phyloP scores from a whole-genome alignment of 108 stramenopile species.

The Cyclostephanos invisitatus region DNA sequence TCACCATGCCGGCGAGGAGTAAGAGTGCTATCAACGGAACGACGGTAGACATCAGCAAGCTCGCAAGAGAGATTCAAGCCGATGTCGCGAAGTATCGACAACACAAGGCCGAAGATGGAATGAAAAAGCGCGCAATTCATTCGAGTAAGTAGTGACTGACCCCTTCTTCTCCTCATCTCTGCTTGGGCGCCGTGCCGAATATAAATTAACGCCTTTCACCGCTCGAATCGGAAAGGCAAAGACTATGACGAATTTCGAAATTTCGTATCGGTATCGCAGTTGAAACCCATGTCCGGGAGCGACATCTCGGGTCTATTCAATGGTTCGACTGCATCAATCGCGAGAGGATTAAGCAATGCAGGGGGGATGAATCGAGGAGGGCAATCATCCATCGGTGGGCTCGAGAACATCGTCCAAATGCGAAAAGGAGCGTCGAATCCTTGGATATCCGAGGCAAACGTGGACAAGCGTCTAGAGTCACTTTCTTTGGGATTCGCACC shows the following conservation, averaged over 20 bases:
- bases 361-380: constrained; percentile 3
- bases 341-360: constrained; percentile 2
- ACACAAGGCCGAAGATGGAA: constrained; percentile 36
- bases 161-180: not conserved
- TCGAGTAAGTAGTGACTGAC: constrained; percentile 12
- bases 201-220: not conserved
- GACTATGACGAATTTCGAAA: constrained; percentile 46
- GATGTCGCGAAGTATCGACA: constrained; percentile 31
- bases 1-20: constrained; percentile 2
- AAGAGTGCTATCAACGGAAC: constrained; percentile 32
- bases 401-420: constrained; percentile 14
- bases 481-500: not conserved
- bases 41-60: constrained; percentile 24
- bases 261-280: constrained; percentile 43
- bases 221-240: constrained; percentile 8
- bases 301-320: constrained; percentile 42
- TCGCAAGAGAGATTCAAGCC: constrained; percentile 39
- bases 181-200: not conserved
- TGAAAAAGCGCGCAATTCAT: constrained; percentile 51
- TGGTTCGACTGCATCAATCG: constrained; percentile 19
- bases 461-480: constrained; percentile 8
- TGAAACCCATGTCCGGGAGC: constrained; percentile 35
- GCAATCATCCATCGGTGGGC: constrained; percentile 17
- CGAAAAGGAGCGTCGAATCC: constrained; percentile 14
- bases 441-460: not conserved